Conservation (phyloP, 345 rosid species). For the Hypericum androsaemum region DNA sequence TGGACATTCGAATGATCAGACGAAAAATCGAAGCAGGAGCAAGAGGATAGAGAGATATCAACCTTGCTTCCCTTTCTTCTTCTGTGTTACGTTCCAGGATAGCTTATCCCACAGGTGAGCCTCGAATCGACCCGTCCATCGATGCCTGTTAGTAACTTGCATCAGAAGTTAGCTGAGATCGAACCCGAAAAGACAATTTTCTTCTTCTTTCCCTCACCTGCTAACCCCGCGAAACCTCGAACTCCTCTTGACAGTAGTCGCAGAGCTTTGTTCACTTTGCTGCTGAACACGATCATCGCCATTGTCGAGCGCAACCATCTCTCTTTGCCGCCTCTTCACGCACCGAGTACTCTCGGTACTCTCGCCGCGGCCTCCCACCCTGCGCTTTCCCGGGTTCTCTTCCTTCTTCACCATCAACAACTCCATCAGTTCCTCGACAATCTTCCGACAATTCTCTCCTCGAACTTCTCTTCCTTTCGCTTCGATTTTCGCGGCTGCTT, state of each 20-base stretch:
- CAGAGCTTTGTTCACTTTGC: conserved; percentile 19
- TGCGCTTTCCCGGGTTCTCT: conserved; percentile 20
- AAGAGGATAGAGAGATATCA: not conserved
- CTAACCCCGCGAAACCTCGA: conserved; percentile 65
- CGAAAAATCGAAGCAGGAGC: not conserved
- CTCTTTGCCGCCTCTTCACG: conserved; percentile 41
- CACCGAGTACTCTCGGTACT: conserved; percentile 16
- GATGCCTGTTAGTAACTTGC: conserved; percentile 47
- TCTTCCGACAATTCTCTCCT: not conserved
- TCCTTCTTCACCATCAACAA: conserved; percentile 32
- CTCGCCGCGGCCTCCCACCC: not conserved
- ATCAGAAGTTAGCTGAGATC: not conserved
- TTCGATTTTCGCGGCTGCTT: not conserved
- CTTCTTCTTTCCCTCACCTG: conserved; percentile 22
- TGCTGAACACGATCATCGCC: conserved; percentile 18
- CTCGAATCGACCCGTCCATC: conserved; percentile 62
- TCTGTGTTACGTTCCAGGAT: conserved; percentile 57
- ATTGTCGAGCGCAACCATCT: conserved; percentile 10
- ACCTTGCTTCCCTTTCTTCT: conserved; percentile 71
- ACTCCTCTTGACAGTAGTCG: conserved; percentile 56
- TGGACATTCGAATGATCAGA: not conserved
- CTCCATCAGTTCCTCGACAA: conserved; percentile 18
- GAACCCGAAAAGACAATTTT: not conserved
- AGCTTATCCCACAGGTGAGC: conserved; percentile 71
- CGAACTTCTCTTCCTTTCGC: not conserved